Evolutionary conservation across 768 basidiomycete genomes (phyloP), one percentile per base, ranked within the genome.

Genomic region (Rhodotorula toruloides): DNA sequence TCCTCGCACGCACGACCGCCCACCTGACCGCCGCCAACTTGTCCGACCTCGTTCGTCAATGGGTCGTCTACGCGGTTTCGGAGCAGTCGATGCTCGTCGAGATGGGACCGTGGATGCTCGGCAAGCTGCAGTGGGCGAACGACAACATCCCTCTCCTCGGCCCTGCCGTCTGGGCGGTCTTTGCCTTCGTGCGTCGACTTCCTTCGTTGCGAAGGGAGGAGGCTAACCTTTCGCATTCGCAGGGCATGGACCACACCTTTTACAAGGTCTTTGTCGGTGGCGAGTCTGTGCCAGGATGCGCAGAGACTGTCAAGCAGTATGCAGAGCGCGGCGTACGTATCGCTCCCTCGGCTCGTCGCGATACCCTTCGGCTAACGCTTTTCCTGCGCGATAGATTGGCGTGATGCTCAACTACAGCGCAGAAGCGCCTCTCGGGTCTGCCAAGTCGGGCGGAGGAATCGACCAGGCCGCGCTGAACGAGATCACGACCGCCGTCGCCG

Each of bases 321-420:
- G 58, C 70, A 2, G 29, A 47, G 29, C 58, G 48, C 19, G 65
- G 64, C 17, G 69, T 66, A 32, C 48, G 64, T 56, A 21, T 10
- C 19, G 3, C n/a, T 25, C 16, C 37, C 32, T 31, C 37, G n/a
- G n/a, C n/a, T n/a, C n/a, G n/a, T 29, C 8, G 27, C 25, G 44
- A 34, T 10, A 37, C 32, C 16, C 7, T 6, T 14, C 44, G 39
- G 25, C 14, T 12, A n/a, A 3, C 44, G 22, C n/a, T 29, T 21
- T 14, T 47, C 48, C 25, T 34, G 22, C 34, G 12, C 40, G 14
- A 5, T 40, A 71, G 65, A 46, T 71, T 40, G 66, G 68, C 34
- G 72, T 70, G 42, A 65, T 73, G 63, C 65, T 74, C 54, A 73
- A 73, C 58, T 74, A 70, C 72, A 68, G 66, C 21, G 73, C 72